Evolutionary conservation across 225 moss, liverwort and hornwort genomes (phyloP), one percentile per base, ranked within the genome.

Genomic region (Bryum argenteum): DNA sequence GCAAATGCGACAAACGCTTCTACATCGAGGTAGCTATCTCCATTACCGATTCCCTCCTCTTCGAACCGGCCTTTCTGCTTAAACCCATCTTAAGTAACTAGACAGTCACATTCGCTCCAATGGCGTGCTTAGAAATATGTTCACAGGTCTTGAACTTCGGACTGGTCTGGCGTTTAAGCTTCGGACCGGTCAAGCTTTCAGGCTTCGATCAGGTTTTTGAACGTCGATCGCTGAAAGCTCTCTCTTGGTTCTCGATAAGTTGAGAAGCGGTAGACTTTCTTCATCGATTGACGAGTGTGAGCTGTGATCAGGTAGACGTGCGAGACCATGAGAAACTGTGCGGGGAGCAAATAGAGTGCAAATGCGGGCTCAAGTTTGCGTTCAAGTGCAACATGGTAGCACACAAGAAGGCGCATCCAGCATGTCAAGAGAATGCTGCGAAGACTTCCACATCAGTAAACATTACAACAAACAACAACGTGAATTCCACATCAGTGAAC

Each of bases 351-450:
- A 78, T 91, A 21, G 82, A 87, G 19, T 94, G 94, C 82, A 94
- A 85, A 58, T 94, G 94, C 26, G 94, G 94, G 8, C 82, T 88
- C 79, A 94, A 88, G 79, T 94, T 94, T 10, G 94, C 94, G 4
- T 94, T 94, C 74, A 94, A 94, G 55, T 94, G 94, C 82, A 94
- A 94, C 77, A 54, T 94, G 82, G 88, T 94, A 8, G 88, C 86
- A 1, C 94, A 94, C 87, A 88, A 87, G 84, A 94, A 90, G 65
- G 89, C 77, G 5, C 90, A 94, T 63, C 92, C 90, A 3, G 79
- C 77, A 9, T 94, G 94, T 65, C 90, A 87, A 61, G 91, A 89
- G 23, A n/a, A 10, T 33, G 33, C 33, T 33, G 33, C 1, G 9
- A 38, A 52, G 2, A 22, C 5, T 12, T 17, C 33, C 62, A 9